Evolutionary conservation across 148 eudicot species (phyloP).

Genomic region (Fagopyrum esculentum): DNA sequence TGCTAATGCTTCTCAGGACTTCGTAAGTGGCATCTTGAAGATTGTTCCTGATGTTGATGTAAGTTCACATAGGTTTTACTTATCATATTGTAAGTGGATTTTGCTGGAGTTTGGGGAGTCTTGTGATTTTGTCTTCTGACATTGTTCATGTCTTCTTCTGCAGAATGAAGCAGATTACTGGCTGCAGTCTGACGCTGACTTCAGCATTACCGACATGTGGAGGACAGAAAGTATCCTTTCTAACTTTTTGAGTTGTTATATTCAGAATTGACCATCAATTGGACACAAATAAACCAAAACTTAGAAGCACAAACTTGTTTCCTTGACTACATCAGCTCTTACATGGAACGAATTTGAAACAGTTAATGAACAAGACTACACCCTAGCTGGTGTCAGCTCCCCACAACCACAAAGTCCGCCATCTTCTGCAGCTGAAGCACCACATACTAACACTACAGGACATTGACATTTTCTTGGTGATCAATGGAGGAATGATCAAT

Average conservation of each 20-base stretch:
- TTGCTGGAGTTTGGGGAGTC: neutral
- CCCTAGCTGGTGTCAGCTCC: conserved; percentile 28
- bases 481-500: neutral
- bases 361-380: conserved; percentile 44
- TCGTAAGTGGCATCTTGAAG: conserved; percentile 86
- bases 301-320: neutral
- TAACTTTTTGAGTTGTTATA: neutral
- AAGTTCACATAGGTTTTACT: conserved; percentile 29
- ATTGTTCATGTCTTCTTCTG: conserved; percentile 11
- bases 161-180: conserved; percentile 95
- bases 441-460: conserved; percentile 25
- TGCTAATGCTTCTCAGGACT: conserved; percentile 57
- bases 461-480: conserved; percentile 15
- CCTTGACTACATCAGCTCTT: conserved; percentile 35
- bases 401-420: conserved; percentile 55
- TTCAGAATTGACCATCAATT: neutral
- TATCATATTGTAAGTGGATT: neutral
- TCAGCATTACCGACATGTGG: conserved; percentile 93
- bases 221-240: conserved; percentile 70
- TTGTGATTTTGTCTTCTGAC: neutral
- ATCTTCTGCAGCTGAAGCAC: conserved; percentile 28
- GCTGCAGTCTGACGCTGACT: conserved; percentile 78
- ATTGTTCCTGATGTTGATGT: conserved; percentile 98
- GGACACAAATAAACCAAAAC: neutral
- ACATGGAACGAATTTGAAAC: conserved; percentile 57